Conservation (phyloP, 2,329 filamentous ascomycete genomes). For the Venturia carpophila region DNA sequence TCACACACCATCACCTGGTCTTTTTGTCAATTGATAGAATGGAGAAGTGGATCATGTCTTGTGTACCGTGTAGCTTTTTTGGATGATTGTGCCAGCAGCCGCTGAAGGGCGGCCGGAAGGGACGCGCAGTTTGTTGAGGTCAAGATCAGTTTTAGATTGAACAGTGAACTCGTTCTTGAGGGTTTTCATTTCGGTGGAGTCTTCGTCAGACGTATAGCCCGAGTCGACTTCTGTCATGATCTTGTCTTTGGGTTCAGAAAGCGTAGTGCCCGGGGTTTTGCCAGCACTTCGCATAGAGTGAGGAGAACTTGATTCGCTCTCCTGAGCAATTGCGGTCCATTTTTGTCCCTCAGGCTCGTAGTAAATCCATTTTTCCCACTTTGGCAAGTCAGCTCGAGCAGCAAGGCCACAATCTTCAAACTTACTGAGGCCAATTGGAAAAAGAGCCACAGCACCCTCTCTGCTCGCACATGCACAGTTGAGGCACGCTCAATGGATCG, state of each 20-base stretch:
- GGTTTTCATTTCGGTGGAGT: constrained; percentile 8
- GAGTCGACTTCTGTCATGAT: constrained; percentile 1
- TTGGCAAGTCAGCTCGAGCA: neutral
- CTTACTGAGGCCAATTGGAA: constrained; percentile 13
- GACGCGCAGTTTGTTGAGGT: neutral
- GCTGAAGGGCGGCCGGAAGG: neutral
- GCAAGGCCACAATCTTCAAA: neutral
- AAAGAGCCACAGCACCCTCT: neutral
- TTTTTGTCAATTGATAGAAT: neutral
- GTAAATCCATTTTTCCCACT: neutral
- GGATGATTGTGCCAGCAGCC: neutral
- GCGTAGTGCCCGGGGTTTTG: too few relatives aligned
- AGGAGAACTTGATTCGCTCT: too few relatives aligned
- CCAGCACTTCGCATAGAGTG: too few relatives aligned
- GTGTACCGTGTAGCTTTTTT: constrained; percentile 4
- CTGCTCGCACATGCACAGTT: neutral
- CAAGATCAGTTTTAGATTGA: too few relatives aligned
- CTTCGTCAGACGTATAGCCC: neutral
- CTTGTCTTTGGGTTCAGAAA: neutral
- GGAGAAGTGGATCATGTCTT: too few relatives aligned
- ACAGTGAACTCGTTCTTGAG: constrained; percentile 6
- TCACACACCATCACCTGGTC: constrained; percentile 13
- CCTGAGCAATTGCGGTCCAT: too few relatives aligned
- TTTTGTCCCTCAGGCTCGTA: too few relatives aligned
- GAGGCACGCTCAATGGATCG: constrained; percentile 52